A percentile compares a stretch with the other conserved stretches of the same genome.
Conservation (phyloP, 2,329 filamentous ascomycete genomes). For the Hypocrella siamensis region DNA sequence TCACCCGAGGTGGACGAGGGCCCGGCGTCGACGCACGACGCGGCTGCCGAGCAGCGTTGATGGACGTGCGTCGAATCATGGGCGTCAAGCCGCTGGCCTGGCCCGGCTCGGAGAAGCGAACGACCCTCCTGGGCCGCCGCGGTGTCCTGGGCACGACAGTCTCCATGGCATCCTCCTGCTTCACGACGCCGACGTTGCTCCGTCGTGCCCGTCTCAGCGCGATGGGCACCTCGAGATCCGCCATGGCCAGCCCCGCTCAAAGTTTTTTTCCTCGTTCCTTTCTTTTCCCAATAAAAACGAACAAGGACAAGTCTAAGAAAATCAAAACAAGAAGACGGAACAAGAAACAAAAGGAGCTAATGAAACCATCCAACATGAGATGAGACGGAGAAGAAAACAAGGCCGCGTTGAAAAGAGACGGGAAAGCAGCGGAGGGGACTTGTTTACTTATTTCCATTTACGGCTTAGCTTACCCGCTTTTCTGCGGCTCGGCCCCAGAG, state of each 20-base stretch:
- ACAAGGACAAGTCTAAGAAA: neutral
- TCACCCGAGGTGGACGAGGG: neutral
- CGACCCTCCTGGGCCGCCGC: conserved; percentile 25
- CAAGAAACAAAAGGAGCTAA: neutral
- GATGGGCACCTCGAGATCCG: conserved; percentile 30
- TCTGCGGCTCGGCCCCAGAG: conserved; percentile 8
- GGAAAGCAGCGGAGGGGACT: conserved; percentile 4
- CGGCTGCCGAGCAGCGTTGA: conserved; percentile 21
- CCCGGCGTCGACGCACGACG: conserved; percentile 29
- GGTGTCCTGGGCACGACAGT: conserved; percentile 14
- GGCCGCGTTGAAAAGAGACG: no score
- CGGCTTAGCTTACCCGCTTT: conserved; percentile 17
- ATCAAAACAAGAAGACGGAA: no score
- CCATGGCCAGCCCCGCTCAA: conserved; percentile 16
- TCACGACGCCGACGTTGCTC: conserved; percentile 17
- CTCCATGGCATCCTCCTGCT: conserved; percentile 6
- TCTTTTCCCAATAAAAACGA: neutral
- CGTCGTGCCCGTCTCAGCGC: conserved; percentile 40
- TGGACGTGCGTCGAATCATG: conserved; percentile 35
- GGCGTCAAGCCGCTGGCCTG: conserved; percentile 40
- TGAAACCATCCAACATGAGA: neutral
- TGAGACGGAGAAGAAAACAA: neutral
- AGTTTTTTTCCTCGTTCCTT: no score
- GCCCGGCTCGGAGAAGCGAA: conserved; percentile 45
- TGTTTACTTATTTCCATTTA: conserved; percentile 32